Evolutionary conservation across 331 rosid species (phyloP), one percentile per base, ranked within the genome.

Genomic region (Stylosanthes scabra): DNA sequence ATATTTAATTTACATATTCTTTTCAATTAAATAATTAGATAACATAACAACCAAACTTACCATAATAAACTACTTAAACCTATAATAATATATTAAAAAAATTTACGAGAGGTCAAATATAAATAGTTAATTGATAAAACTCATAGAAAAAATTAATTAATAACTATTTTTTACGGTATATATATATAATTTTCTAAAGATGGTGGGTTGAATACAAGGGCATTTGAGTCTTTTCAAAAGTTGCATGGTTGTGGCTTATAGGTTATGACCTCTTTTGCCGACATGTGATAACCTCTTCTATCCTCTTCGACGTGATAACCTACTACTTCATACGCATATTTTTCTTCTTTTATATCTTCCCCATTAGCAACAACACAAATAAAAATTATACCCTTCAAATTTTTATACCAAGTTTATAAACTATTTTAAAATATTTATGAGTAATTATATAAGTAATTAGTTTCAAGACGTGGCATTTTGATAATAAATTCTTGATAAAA

Each of bases 191-290:
- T 41, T 42, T 27, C 11, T 14, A 8, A 3, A 9, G 12, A 50
- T 50, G 6, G 20, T 37, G 57, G 49, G 39, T 52, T 45, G 40
- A 11, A 25, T 3, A 1, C 28, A 44, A 42, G 68, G 68, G 29
- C 47, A 31, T 3, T 75, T 45, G 8, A 9, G 73, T 66, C 73
- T 42, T 55, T 74, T 15, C 20, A 56, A 56, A 66, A 64, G 9
- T 29, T 65, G 59, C 72, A 74, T 74, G 67, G 73, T 15, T 55
- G 50, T 56, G 66, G 69, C 15, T 20, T 20, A 20, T 20, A n/a
- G 25, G 25, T 20, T 0, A 20, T 54, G 42, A 42, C 20, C 20
- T 65, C 54, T 44, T 37, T 37, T 62, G 65, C 79, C 79, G 72
- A 65, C 79, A 65, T 40, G 45, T 39, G 72, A 64, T 64, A 9